Percentiles rank a stretch among this genome's conserved stretches.
These are phyloP conservation scores for Naganishia sp. DNA, from an alignment of 1,284 basidiomycete genomes.

Conservation along the genomic window DNA sequence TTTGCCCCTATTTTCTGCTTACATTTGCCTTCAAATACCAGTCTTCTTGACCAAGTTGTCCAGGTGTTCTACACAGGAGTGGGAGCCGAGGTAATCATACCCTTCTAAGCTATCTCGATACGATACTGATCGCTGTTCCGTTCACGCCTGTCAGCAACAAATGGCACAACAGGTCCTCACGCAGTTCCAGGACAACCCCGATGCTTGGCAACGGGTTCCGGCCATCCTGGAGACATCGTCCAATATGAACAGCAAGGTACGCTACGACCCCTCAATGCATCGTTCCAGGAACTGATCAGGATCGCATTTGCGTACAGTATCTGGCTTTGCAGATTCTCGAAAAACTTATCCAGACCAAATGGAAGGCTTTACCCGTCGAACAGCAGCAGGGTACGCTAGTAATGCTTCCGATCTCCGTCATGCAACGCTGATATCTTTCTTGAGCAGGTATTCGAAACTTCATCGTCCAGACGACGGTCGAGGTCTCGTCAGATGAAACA, in stretches of 20 bases:
- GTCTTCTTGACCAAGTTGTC: constrained; percentile 80
- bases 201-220: constrained; percentile 96
- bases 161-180: constrained; percentile 85
- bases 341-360: constrained; percentile 88
- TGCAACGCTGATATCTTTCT: neutral
- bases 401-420: neutral
- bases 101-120: neutral
- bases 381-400: constrained; percentile 74
- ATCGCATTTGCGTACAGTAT: constrained; percentile 61
- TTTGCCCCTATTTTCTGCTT: neutral
- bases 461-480: constrained; percentile 89
- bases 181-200: constrained; percentile 96
- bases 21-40: constrained; percentile 31
- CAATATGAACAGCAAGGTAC: constrained; percentile 87
- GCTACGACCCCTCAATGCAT: constrained; percentile 32
- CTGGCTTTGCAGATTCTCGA: constrained; percentile 93
- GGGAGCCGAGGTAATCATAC: constrained; percentile 67
- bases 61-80: constrained; percentile 75
- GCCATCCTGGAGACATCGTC: constrained; percentile 83
- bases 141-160: constrained; percentile 68
- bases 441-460: constrained; percentile 89
- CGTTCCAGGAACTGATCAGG: constrained; percentile 5
- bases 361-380: constrained; percentile 93
- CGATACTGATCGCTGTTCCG: neutral
- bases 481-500: constrained; percentile 84